Evolutionary conservation across 2,329 filamentous ascomycete genomes (phyloP).

Genomic region (Colletotrichum chlorophyti): DNA sequence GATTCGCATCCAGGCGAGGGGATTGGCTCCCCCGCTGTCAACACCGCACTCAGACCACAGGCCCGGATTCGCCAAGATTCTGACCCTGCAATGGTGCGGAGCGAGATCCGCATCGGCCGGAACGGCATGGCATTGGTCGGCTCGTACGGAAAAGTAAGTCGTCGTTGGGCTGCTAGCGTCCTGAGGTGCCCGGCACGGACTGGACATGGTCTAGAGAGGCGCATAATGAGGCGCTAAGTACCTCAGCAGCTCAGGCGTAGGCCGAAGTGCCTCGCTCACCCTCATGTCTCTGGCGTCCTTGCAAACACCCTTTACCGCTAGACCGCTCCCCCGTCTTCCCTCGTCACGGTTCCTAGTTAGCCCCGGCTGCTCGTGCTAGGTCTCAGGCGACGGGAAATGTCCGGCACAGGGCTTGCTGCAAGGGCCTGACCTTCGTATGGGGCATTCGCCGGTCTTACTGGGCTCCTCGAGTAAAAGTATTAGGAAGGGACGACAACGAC

Average conservation of each 20-base stretch:
- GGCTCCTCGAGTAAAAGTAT: background rate
- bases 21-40: background rate
- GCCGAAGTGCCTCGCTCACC: background rate
- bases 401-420: conserved; percentile 2
- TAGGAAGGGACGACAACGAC: conserved; percentile 22
- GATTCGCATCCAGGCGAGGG: conserved; percentile 2
- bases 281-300: too few relatives aligned
- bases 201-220: background rate
- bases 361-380: too few relatives aligned
- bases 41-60: conserved; percentile 16
- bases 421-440: conserved; percentile 2
- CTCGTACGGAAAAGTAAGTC: background rate
- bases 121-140: background rate
- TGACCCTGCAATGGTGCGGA: background rate
- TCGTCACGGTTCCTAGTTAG: too few relatives aligned
- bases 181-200: background rate
- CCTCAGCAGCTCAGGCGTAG: background rate
- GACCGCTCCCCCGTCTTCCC: conserved; percentile 13
- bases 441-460: background rate
- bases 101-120: conserved; percentile 3
- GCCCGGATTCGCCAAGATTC: conserved; percentile 17
- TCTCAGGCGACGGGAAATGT: too few relatives aligned
- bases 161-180: background rate
- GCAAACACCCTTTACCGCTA: background rate
- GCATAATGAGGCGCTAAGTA: background rate